These are phyloP conservation scores for Vigna mungo DNA, from an alignment of 306 rosid species.

Conservation along the genomic window DNA sequence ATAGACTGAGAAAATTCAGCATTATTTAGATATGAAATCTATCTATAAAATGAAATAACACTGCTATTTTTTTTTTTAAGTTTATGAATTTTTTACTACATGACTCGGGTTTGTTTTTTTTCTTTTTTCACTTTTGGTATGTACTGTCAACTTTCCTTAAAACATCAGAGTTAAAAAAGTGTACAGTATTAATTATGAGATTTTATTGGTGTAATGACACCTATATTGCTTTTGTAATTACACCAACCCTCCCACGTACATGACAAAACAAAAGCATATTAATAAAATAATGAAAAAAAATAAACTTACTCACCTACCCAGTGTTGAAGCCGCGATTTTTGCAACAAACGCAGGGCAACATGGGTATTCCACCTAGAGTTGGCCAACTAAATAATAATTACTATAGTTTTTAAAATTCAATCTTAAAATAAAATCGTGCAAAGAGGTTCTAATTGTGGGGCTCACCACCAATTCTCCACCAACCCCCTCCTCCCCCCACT, in stretches of 20 bases:
- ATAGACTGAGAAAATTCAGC: no score
- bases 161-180: no score
- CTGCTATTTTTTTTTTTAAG: no score
- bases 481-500: slow-evolving; percentile 42
- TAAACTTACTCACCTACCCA: slow-evolving; percentile 29
- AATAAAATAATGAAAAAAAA: no score
- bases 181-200: no score
- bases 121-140: no score
- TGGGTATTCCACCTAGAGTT: neutral
- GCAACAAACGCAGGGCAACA: neutral
- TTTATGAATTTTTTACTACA: no score
- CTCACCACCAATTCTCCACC: slow-evolving; percentile 49
- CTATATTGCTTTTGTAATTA: neutral
- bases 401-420: neutral
- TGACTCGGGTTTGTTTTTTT: no score
- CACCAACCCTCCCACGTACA: slow-evolving; percentile 37
- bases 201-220: neutral
- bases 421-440: slow-evolving; percentile 39
- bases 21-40: no score
- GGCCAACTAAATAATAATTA: neutral
- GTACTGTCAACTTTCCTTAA: no score
- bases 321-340: slow-evolving; percentile 15
- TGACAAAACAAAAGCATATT: slow-evolving; percentile 23
- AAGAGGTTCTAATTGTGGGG: neutral
- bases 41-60: no score